Conservation (phyloP, 1,284 basidiomycete species). For the Tylopilus sp. region DNA sequence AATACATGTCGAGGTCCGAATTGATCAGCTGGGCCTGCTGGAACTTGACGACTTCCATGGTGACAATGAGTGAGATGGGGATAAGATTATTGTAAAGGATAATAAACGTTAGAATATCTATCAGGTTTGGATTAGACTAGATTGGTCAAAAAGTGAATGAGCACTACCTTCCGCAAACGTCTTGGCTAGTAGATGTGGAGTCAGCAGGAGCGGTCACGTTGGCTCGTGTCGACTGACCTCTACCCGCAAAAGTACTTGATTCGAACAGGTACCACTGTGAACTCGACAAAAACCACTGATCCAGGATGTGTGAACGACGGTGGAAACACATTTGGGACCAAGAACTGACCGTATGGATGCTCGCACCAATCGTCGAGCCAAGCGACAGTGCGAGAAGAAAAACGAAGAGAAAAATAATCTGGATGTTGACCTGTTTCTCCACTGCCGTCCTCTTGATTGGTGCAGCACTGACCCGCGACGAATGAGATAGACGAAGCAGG, state of each 20-base stretch:
- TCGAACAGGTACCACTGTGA: conserved; percentile 89
- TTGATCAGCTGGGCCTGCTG: conserved; percentile 98
- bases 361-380: conserved; percentile 93
- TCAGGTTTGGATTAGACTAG: conserved; percentile 16
- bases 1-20: conserved; percentile 97
- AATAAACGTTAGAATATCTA: conserved; percentile 97
- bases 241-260: conserved; percentile 62
- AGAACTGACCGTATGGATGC: conserved; percentile 73
- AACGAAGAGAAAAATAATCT: conserved; percentile 97
- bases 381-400: conserved; percentile 90
- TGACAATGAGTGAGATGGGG: conserved; percentile 99
- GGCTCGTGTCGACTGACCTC: conserved; percentile 59
- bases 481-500: not conserved
- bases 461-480: conserved; percentile 69
- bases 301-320: conserved; percentile 15
- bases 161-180: conserved; percentile 81
- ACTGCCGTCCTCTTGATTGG: conserved; percentile 98
- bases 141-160: conserved; percentile 4
- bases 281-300: conserved; percentile 83
- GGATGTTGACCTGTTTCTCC: conserved; percentile 95
- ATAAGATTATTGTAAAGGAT: conserved; percentile 99
- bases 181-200: conserved; percentile 60
- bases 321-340: not conserved
- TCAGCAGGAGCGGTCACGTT: conserved; percentile 5
- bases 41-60: conserved; percentile 99